Base-by-base conservation (phyloP, 805 yeast species). In the Torulaspora microellipsoides region DNA sequence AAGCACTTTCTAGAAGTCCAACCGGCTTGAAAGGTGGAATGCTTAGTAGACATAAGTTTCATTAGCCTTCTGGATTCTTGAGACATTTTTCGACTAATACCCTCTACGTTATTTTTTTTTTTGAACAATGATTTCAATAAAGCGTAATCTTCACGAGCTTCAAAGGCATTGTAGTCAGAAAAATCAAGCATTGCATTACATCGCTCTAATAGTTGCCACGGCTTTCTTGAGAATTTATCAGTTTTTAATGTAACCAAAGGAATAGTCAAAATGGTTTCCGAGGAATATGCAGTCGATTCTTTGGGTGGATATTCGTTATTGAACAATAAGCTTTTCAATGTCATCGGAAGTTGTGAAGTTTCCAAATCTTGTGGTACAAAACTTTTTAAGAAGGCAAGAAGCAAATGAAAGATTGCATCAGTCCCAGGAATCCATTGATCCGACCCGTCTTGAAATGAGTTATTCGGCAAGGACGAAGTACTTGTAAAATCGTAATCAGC, bases 341-440 rank as follows among this genome's bases (percentile, higher is more conserved):
- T 68, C 52, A 76, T 76, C 34, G 95, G 95, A 34, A 86, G 65
- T 42, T 60, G 58, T 2, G 62, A 52, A 23, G 71, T 68, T 30
- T 76, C 80, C 38, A 75, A 71, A 47, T 80, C 86, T 41, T 76
- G 75, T 1, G 87, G 84, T 23, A 86, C 73, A 80, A 85, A 83
- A 14, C 95, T 80, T 49, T 90, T 75, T 46, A 89, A 65, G 55
- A 87, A 89, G 2, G 95, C 76, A 28, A 87, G 65, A 17, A 87
- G 69, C 27, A 89, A 64, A 62, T 89, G 97, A 56, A 85, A 84
- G 67, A 87, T 76, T 0, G 96, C 96, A 59, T 85, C 87, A 4
- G 93, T 81, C 2, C 89, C 86, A 2, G 85, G 80, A 33, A 81
- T 69, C 95, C 95, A 88, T 36, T 77, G 75, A 35, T 77, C 76